Conservation (phyloP, 2,329 filamentous ascomycete genomes). For the Gremmenia infestans region DNA sequence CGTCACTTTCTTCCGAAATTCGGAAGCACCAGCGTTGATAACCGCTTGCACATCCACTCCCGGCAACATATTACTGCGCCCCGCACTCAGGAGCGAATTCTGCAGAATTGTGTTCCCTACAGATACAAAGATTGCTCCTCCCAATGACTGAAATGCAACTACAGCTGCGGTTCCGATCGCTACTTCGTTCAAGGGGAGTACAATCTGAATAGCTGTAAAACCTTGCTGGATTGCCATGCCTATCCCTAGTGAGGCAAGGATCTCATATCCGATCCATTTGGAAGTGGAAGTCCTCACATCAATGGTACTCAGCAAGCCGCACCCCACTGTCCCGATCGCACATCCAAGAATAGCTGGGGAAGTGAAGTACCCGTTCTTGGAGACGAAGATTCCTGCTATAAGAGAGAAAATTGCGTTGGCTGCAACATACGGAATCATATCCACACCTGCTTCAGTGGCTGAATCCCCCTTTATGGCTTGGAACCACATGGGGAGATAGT, state of each 20-base stretch:
- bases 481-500: constrained; percentile 27
- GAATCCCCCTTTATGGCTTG: constrained; percentile 19
- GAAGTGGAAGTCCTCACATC: constrained; percentile 32
- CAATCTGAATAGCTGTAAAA: constrained; percentile 26
- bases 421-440: constrained; percentile 21
- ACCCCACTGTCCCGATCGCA: constrained; percentile 15
- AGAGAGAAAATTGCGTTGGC: constrained; percentile 29
- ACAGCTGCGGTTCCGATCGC: constrained; percentile 39
- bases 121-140: constrained; percentile 43
- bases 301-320: constrained; percentile 33
- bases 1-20: constrained; percentile 41
- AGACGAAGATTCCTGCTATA: constrained; percentile 28
- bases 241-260: constrained; percentile 24
- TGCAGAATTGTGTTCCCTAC: constrained; percentile 40
- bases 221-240: constrained; percentile 29
- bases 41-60: constrained; percentile 24
- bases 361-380: constrained; percentile 32
- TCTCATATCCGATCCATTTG: constrained; percentile 44
- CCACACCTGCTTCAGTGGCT: constrained; percentile 19
- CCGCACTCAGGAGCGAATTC: constrained; percentile 28
- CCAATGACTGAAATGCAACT: constrained; percentile 39
- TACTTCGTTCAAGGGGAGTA: constrained; percentile 34
- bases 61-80: constrained; percentile 8
- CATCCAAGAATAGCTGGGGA: constrained; percentile 18
- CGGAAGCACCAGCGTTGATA: constrained; percentile 35